Conservation (phyloP, 2,329 filamentous ascomycete species). For the Clonostachys rhizophaga region DNA sequence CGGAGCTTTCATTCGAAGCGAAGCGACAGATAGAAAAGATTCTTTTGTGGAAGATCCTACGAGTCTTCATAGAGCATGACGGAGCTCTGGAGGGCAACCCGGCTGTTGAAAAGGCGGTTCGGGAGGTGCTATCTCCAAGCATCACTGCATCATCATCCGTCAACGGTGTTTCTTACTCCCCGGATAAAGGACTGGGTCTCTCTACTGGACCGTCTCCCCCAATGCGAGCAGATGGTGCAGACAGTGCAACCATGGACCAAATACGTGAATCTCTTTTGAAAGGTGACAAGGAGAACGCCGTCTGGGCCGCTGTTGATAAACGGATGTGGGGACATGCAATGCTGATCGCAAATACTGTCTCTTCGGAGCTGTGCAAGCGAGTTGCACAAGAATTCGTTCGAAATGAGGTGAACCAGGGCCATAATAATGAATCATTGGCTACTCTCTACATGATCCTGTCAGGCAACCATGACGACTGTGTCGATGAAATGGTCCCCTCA, state of each 20-base stretch:
- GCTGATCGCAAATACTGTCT: conserved; percentile 75
- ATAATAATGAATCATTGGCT: conserved; percentile 81
- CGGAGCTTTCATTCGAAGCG: conserved; percentile 50
- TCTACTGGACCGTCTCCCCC: conserved; percentile 16
- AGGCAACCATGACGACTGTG: conserved; percentile 88
- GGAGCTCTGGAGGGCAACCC: conserved; percentile 71
- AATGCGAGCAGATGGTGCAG: conserved; percentile 60
- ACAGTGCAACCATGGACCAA: conserved; percentile 64
- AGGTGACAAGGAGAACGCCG: conserved; percentile 85
- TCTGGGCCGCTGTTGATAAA: conserved; percentile 91
- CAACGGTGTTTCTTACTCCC: conserved; percentile 14
- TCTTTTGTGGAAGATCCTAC: conserved; percentile 82
- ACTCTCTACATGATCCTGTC: conserved; percentile 92
- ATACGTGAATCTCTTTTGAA: conserved; percentile 69
- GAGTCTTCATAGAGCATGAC: conserved; percentile 80
- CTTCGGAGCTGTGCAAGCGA: conserved; percentile 82
- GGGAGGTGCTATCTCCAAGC: conserved; percentile 66
- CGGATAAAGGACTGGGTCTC: neutral
- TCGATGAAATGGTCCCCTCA: conserved; percentile 90
- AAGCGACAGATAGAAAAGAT: conserved; percentile 76
- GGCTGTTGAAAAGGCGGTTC: conserved; percentile 68
- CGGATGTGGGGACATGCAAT: conserved; percentile 95
- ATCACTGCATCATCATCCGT: conserved; percentile 14
- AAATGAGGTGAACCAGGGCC: conserved; percentile 84
- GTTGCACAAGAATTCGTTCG: conserved; percentile 94